phyloP scores from a whole-genome alignment of 2,329 filamentous ascomycete genomes.

The Fusarium annulatum region DNA sequence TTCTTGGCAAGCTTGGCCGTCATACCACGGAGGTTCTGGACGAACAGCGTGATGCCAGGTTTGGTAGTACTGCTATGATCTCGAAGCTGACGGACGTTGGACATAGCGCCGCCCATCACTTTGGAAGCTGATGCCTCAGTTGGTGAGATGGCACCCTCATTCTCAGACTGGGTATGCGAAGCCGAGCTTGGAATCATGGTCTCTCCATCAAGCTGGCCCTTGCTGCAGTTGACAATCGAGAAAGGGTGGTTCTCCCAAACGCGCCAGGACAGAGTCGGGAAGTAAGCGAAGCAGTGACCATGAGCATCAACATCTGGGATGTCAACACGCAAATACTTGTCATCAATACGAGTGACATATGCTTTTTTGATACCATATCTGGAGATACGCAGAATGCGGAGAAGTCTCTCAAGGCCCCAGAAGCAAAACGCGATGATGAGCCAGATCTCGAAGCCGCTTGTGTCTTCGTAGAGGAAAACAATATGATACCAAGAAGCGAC shows the following conservation, averaged over 20 bases:
- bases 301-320: slow-evolving; percentile 40
- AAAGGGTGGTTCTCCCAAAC: slow-evolving; percentile 51
- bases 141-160: not conserved
- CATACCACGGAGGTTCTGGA: slow-evolving; percentile 40
- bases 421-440: slow-evolving; percentile 44
- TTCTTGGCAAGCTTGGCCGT: slow-evolving; percentile 38
- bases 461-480: slow-evolving; percentile 47
- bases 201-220: not conserved
- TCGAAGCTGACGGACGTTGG: not conserved
- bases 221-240: slow-evolving; percentile 42
- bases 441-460: slow-evolving; percentile 57
- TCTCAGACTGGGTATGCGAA: slow-evolving; percentile 25
- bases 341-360: slow-evolving; percentile 44
- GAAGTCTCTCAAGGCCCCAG: slow-evolving; percentile 46
- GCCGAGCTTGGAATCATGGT: not conserved
- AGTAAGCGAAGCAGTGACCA: slow-evolving; percentile 48
- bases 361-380: slow-evolving; percentile 44
- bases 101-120: slow-evolving; percentile 16
- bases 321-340: slow-evolving; percentile 47
- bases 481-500: slow-evolving; percentile 59
- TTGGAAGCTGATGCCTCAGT: slow-evolving; percentile 11
- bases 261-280: slow-evolving; percentile 47
- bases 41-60: slow-evolving; percentile 45
- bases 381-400: slow-evolving; percentile 38
- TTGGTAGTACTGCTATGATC: not conserved